These are phyloP conservation scores for Cercospora sojina DNA, from an alignment of 2,329 filamentous ascomycete genomes.

Conservation along the genomic window DNA sequence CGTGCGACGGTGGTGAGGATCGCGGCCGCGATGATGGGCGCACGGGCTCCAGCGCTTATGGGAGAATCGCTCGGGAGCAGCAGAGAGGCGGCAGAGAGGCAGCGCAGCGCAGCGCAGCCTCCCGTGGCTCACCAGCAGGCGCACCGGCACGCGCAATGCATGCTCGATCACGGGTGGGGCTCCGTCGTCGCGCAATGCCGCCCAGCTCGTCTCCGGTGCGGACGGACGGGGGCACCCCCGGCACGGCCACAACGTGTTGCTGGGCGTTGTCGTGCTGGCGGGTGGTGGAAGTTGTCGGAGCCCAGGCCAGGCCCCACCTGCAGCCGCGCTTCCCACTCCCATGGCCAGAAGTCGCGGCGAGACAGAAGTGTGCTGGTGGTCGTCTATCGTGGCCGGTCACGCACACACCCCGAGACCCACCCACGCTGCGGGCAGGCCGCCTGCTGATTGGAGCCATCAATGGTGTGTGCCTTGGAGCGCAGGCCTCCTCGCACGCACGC, in stretches of 20 bases:
- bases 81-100: not conserved
- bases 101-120: not conserved
- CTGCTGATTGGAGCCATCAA: slow-evolving; percentile 15
- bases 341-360: too few relatives aligned
- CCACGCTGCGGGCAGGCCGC: too few relatives aligned
- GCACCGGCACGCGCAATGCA: too few relatives aligned
- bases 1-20: slow-evolving; percentile 2
- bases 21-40: not conserved
- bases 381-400: too few relatives aligned
- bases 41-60: slow-evolving; percentile 13
- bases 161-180: too few relatives aligned
- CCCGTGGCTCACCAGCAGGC: not conserved
- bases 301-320: too few relatives aligned
- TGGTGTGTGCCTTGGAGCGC: slow-evolving; percentile 5
- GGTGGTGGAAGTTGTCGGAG: not conserved
- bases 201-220: slow-evolving; percentile 9
- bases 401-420: slow-evolving; percentile 15
- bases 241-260: not conserved
- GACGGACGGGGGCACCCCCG: not conserved
- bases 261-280: not conserved
- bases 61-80: slow-evolving; percentile 7
- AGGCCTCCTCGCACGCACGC: not conserved
- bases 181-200: not conserved
- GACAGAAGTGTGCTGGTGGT: too few relatives aligned
- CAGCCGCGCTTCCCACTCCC: too few relatives aligned